Base-by-base conservation (phyloP, 306 rosid species). In the Vicia faba region DNA sequence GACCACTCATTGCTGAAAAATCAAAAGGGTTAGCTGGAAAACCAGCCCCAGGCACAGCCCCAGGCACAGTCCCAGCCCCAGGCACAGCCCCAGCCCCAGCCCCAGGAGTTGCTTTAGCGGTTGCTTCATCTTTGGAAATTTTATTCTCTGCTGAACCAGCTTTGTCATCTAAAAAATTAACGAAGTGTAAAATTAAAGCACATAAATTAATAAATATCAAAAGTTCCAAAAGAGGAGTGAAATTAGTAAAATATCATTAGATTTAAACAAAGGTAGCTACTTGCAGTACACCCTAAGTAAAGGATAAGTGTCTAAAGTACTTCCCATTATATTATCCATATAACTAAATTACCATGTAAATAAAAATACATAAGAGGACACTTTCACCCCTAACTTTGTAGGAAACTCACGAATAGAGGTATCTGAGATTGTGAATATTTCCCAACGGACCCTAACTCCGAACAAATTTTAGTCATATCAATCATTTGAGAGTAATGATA, bases 1-100 rank as follows among this genome's bases (percentile, higher is more conserved):
- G 83, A 73, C 97, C 96, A 72, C 75, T 66, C 97, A 95, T 95
- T 15, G 86, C 89, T 18, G 97, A 90, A 75, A 95, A 95, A 87
- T 95, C 99, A 76, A 95, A 95, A 66, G 97, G 95, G 75, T 86
- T 88, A 51, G 78, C 33, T 25, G 89, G 81, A 64, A 83, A 45
- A 31, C 86, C 92, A 61, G 85, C 19, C 59, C 81, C 85, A 10
- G 88, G 83, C 38, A 80, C 75, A 79, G 97, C 56, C 80, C 85
- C 38, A 31, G 7, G 16, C 59, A 80, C 85, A 10, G 88, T 80
- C 43, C 82, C 75, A 79, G 97, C 56, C 81, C 85, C 38, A 31
- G 36, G 28, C 2, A 6, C 36, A 31, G 36, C 36, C 36, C 86
- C 92, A 58, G 84, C 19, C 63, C 81, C 85, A n/a, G 88, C 81